Base-by-base conservation (phyloP, 192 early-diverging fungal genomes). In the Chytriomyces confervae region DNA sequence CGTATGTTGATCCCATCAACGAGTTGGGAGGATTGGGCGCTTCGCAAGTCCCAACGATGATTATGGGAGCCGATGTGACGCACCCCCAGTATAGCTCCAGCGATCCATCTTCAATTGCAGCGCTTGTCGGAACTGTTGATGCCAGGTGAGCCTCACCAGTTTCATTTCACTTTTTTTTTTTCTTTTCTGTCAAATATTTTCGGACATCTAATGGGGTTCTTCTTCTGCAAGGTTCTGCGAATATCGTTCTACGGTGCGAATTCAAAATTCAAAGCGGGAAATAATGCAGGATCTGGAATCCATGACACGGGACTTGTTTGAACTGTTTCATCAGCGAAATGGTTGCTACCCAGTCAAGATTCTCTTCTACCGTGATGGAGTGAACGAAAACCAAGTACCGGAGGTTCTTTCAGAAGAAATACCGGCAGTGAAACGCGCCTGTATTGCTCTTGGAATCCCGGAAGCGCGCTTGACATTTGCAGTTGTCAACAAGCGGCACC, bases 341-440 rank as follows among this genome's bases (percentile, higher is more conserved):
- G 88, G 64, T 72, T 79, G 64, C 47, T 92, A 93, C 66, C 95
- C 95, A 0, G 72, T 80, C 51, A 87, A 92, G 27, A 93, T 97
- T 67, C 20, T 97, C 1, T 93, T 96, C 78, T 97, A 94, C 80
- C 92, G 96, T 72, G 95, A 97, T 79, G 91, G 91, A 18, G 81
- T 80, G 18, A 94, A 92, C 10, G 96, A 97, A 62, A 90, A 91
- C 0, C 91, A 95, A 81, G 95, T 96, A 71, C 73, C 73, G 7
- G 82, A 87, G 43, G 91, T 95, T 0, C 53, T 88, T 8, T 80
- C 89, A 8, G 83, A 80, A 43, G 96, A 97, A 78, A 83, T 97
- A 6, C 61, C 85, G 66, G 89, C 90, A 20, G 87, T 96, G 65
- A 80, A 80, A 60, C 72, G 78, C 0, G 91, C 89, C 5, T 88